phyloP scores from a whole-genome alignment of 768 basidiomycete genomes.

The Lactarius pseudohatsudake region DNA sequence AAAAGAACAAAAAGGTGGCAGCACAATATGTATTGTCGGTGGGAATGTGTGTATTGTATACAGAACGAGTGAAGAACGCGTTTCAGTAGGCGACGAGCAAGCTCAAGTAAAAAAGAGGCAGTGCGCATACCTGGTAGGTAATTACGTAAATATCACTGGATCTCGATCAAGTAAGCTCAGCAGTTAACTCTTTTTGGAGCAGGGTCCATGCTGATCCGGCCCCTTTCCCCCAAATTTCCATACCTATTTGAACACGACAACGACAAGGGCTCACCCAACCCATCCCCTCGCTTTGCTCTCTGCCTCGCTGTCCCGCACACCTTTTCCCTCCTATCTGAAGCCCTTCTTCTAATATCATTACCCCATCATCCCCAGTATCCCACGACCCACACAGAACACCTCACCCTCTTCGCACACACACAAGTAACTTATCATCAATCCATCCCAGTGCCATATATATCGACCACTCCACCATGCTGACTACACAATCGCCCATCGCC shows the following conservation, averaged over 20 bases:
- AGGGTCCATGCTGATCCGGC: conserved; percentile 16
- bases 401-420: not conserved
- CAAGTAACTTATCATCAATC: conserved; percentile 13
- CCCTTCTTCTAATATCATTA: not conserved
- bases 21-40: not conserved
- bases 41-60: not conserved
- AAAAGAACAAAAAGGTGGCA: not conserved
- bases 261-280: conserved; percentile 6
- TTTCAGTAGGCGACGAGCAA: not conserved
- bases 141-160: not conserved
- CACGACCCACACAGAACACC: not conserved
- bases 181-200: not conserved
- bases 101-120: not conserved
- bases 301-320: not conserved
- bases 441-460: conserved; percentile 7
- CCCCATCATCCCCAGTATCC: not conserved
- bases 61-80: not conserved
- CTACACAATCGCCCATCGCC: conserved; percentile 22
- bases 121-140: not conserved
- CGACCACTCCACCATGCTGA: conserved; percentile 24
- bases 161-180: conserved; percentile 10
- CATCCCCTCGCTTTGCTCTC: not conserved
- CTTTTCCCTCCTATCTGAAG: not conserved
- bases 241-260: conserved; percentile 6
- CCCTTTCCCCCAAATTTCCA: conserved; percentile 2